Conservation (phyloP, 345 rosid genomes). For the Stellera chamaejasme region DNA sequence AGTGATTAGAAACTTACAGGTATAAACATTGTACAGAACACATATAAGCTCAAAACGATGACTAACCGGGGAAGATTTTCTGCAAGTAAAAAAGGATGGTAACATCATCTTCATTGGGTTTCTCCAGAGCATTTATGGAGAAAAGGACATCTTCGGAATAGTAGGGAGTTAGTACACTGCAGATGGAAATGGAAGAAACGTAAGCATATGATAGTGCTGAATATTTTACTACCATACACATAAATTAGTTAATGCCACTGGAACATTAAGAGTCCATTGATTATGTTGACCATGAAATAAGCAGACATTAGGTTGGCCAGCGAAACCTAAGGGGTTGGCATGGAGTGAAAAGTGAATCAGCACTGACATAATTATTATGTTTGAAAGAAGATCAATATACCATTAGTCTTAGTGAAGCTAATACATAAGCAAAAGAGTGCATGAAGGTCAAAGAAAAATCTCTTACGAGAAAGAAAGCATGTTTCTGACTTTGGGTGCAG, state of each 20-base stretch:
- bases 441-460: constrained; percentile 14
- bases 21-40: background rate
- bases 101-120: constrained; percentile 78
- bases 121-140: constrained; percentile 41
- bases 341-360: no score
- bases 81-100: constrained; percentile 77
- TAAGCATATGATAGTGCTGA: background rate
- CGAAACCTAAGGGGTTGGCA: no score
- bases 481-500: constrained; percentile 52
- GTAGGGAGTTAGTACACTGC: constrained; percentile 75
- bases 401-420: background rate
- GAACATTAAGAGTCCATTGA: constrained; percentile 2
- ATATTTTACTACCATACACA: background rate
- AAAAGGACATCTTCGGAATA: constrained; percentile 67
- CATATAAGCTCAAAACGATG: background rate
- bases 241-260: background rate
- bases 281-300: background rate
- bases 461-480: constrained; percentile 62
- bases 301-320: no score
- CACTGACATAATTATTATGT: no score
- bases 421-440: constrained; percentile 7
- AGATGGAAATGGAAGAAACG: constrained; percentile 12
- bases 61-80: constrained; percentile 70
- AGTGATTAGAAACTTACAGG: background rate
- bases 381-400: background rate